Conservation (phyloP, 2,329 filamentous ascomycete genomes). For the Fusarium nanum region DNA sequence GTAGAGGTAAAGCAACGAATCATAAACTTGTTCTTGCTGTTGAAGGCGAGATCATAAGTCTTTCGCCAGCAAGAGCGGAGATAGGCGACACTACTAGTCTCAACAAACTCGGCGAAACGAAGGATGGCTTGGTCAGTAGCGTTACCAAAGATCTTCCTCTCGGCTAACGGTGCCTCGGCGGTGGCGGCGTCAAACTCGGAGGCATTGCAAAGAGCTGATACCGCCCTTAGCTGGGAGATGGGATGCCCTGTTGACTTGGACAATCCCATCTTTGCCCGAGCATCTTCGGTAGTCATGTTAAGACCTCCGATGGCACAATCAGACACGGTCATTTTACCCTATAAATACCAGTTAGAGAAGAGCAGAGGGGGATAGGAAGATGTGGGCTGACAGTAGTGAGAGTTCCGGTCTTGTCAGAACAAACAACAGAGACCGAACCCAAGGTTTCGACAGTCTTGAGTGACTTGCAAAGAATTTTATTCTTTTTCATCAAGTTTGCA, state of each 20-base stretch:
- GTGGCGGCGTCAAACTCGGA: conserved; percentile 79
- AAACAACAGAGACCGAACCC: conserved; percentile 78
- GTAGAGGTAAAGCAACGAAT: conserved; percentile 52
- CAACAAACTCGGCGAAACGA: conserved; percentile 70
- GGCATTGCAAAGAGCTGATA: conserved; percentile 78
- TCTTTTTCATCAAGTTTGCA: conserved; percentile 80
- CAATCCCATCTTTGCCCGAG: conserved; percentile 54
- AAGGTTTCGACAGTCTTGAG: conserved; percentile 83
- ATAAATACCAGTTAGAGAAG: conserved; percentile 41
- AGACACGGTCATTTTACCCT: conserved; percentile 80
- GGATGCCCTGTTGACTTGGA: conserved; percentile 49
- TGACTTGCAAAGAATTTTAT: conserved; percentile 83
- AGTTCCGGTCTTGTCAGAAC: conserved; percentile 82
- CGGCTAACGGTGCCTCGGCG: conserved; percentile 65
- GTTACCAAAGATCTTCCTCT: conserved; percentile 77
- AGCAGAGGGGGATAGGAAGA: not conserved
- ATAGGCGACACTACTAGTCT: conserved; percentile 64
- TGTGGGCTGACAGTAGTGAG: conserved; percentile 58
- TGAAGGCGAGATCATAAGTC: conserved; percentile 77
- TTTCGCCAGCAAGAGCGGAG: conserved; percentile 72
- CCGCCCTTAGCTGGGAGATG: conserved; percentile 68
- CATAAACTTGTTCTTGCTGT: conserved; percentile 88
- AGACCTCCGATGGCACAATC: conserved; percentile 70
- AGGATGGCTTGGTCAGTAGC: conserved; percentile 81
- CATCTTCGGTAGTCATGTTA: conserved; percentile 63